phyloP scores from a whole-genome alignment of 176 grass and related monocot species.

The Avena insularis region DNA sequence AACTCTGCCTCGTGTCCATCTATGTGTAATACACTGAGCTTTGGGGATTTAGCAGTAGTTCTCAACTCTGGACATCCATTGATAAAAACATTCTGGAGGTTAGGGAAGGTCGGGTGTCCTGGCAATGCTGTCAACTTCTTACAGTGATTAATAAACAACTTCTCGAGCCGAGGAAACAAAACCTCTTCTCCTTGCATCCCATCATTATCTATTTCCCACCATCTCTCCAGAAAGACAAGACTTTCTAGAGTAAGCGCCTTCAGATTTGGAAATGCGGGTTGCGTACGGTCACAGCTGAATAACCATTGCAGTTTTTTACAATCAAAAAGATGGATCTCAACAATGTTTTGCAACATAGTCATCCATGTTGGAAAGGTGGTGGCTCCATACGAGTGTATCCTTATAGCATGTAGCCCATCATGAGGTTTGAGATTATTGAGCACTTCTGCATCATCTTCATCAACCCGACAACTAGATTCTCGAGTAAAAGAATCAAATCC shows the following conservation, averaged over 20 bases:
- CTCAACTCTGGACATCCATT: background rate
- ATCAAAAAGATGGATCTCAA: background rate
- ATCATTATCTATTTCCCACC: background rate
- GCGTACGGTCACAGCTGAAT: background rate
- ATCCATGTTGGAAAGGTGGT: background rate
- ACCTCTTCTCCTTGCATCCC: background rate
- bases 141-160: background rate
- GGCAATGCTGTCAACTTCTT: background rate
- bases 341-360: background rate
- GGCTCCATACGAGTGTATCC: background rate
- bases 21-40: background rate
- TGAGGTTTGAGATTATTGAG: background rate
- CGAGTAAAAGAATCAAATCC: background rate
- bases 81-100: background rate
- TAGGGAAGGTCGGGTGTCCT: background rate
- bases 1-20: background rate
- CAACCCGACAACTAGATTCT: background rate
- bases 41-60: background rate
- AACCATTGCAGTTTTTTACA: background rate
- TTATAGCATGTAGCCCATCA: background rate
- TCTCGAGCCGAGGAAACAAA: background rate
- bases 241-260: rapidly evolving
- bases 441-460: background rate
- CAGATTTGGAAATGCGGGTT: background rate
- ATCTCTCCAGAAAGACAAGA: background rate